Evolutionary conservation across 306 rosid species (phyloP), one percentile per base, ranked within the genome.

Genomic region (Datisca glomerata): DNA sequence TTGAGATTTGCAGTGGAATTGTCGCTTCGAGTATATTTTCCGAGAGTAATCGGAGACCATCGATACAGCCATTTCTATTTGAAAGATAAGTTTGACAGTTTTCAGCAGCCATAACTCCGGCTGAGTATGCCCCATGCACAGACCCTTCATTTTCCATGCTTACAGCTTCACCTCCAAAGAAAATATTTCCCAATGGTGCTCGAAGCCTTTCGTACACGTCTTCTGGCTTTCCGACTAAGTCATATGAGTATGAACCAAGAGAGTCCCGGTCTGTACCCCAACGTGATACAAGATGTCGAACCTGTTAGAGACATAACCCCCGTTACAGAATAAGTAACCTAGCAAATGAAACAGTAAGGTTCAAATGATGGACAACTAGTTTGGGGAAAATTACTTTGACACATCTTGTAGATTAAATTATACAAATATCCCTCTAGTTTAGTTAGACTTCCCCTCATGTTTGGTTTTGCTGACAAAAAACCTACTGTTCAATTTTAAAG

Each of bases 231-330:
- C 92, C 92, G 51, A 76, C 85, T 48, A 80, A 51, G 63, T 80
- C 92, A 55, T 69, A 72, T 2, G 85, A 64, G 51, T 80, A 80
- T 49, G 79, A 80, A 20, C 92, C 92, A 45, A 80, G 85, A 12
- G 92, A 69, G 56, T 80, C 61, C 41, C 49, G 74, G 63, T 80
- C 92, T 22, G 81, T 75, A 55, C 92, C 92, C 85, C 92, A 80
- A 35, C 50, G 81, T 22, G 92, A 72, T 32, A 76, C 74, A 14
- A 80, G 85, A 76, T 75, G 69, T 42, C 75, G 92, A 72, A 70
- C 76, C 92, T 75, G 71, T 53, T 44, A 53, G 10, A 20, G 16
- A 63, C 31, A 51, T 62, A 57, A 21, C n/a, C 27, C 24, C 36
- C 9, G n/a, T n/a, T n/a, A n/a, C n/a, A n/a, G n/a, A n/a, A n/a